Conservation (phyloP, 345 rosid species). For the Leavenworthia alabamica region DNA sequence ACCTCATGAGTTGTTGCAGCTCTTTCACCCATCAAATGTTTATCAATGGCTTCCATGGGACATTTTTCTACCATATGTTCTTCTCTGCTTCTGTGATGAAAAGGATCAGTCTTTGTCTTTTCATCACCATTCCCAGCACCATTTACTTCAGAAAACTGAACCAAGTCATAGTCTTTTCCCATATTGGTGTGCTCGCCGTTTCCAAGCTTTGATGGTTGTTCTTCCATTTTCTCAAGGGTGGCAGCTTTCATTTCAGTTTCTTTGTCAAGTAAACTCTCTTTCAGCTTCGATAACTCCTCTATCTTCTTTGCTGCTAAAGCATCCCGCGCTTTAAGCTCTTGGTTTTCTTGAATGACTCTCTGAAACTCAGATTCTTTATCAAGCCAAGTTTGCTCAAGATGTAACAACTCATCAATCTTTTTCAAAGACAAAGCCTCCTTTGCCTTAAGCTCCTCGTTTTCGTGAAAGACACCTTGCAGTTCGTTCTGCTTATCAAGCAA, state of each 20-base stretch:
- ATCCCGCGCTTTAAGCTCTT: slow-evolving; percentile 14
- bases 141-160: slow-evolving; percentile 79
- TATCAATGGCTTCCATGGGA: slow-evolving; percentile 34
- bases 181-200: slow-evolving; percentile 28
- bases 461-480: slow-evolving; percentile 49
- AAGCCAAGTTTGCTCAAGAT: slow-evolving; percentile 25
- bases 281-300: slow-evolving; percentile 21
- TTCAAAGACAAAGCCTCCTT: slow-evolving; percentile 10
- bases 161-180: slow-evolving; percentile 75
- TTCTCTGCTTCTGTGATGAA: too few relatives aligned
- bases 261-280: slow-evolving; percentile 7
- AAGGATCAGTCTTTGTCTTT: slow-evolving; percentile 38
- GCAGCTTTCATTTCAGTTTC: slow-evolving; percentile 46
- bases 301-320: slow-evolving; percentile 15
- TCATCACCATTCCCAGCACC: too few relatives aligned
- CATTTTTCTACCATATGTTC: slow-evolving; percentile 29
- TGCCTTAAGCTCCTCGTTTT: slow-evolving; percentile 59
- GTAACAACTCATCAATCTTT: slow-evolving; percentile 26
- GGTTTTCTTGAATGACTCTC: slow-evolving; percentile 19
- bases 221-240: slow-evolving; percentile 30
- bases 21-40: slow-evolving; percentile 17
- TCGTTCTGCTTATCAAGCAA: slow-evolving; percentile 35
- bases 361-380: slow-evolving; percentile 22
- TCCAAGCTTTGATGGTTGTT: slow-evolving; percentile 21
- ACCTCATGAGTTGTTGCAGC: background rate